Evolutionary conservation across 2,329 filamentous ascomycete species (phyloP).

Genomic region (Parasarocladium wereldwijsianum): DNA sequence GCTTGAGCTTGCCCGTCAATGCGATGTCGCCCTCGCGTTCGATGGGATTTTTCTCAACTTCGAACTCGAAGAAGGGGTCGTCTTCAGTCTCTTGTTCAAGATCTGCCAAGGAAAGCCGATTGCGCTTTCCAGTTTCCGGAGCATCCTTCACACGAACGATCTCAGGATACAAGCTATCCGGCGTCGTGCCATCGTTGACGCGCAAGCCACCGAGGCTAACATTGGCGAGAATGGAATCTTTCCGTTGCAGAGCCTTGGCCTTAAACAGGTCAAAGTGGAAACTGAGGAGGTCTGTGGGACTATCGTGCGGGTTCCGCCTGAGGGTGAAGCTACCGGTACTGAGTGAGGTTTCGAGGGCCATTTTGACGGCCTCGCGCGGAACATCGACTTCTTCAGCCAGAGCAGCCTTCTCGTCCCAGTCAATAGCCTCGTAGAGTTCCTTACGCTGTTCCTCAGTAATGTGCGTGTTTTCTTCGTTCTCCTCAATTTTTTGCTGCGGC

Average conservation of each 20-base stretch:
- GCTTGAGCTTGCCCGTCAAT: constrained; percentile 80
- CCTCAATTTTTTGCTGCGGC: constrained; percentile 43
- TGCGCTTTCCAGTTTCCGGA: constrained; percentile 32
- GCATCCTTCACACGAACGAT: constrained; percentile 93
- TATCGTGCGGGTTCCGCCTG: constrained; percentile 49
- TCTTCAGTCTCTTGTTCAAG: constrained; percentile 30
- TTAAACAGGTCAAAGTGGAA: constrained; percentile 91
- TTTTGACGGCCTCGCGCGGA: constrained; percentile 80
- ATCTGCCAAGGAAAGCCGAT: constrained; percentile 37
- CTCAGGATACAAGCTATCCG: constrained; percentile 80
- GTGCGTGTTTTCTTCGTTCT: constrained; percentile 55
- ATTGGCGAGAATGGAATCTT: constrained; percentile 80
- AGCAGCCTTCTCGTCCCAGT: constrained; percentile 93
- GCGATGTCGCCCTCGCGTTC: constrained; percentile 86
- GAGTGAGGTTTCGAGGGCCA: constrained; percentile 86
- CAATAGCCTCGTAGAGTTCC: constrained; percentile 92
- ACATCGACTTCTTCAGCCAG: constrained; percentile 78
- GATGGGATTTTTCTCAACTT: constrained; percentile 89
- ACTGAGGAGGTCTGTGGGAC: constrained; percentile 67
- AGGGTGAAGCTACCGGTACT: constrained; percentile 93
- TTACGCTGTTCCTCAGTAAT: constrained; percentile 95
- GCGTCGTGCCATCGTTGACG: constrained; percentile 90
- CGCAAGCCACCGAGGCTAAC: constrained; percentile 84
- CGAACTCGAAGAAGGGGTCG: constrained; percentile 81
- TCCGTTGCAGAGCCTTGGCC: constrained; percentile 76